Base-by-base conservation (phyloP, 2,329 filamentous ascomycete genomes). In the Nothophoma quercina region DNA sequence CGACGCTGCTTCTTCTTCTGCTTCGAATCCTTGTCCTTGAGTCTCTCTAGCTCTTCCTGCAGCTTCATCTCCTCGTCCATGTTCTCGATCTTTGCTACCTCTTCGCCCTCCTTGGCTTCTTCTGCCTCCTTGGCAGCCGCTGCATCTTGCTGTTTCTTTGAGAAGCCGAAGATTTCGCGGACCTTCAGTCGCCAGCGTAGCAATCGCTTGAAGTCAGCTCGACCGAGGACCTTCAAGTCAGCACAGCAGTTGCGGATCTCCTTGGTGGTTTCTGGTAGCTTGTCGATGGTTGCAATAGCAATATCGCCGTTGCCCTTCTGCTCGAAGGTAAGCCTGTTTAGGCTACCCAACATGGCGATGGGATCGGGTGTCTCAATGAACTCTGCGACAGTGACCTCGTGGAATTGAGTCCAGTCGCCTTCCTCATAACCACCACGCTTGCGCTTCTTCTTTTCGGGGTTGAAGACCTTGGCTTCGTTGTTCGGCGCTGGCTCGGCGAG, bases 341-440 rank as follows among this genome's bases (percentile, higher is more conserved):
- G 84, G 49, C 84, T 85, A 43, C 92, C 96, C 1, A 99, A 83
- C 66, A 99, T 92, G 3, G 90, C 89, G 56, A 99, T 97, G 0
- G 95, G 95, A 69, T 99, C 95, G 0, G 85, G 86, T 0, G 92
- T 96, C 69, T 98, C 89, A 58, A 99, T 93, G 71, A 98, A 99
- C 48, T 97, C 91, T 72, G 88, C 95, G 0, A 93, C 93, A 0
- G 91, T 80, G 2, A 90, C 84, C 69, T 96, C 91, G 72, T 97
- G 96, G 80, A 89, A 96, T 66, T 96, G 91, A 4, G 87, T 93
- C 74, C 88, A 96, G 62, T 99, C 92, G 28, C 91, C 93, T 75
- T 99, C 95, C 62, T 98, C 93, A 62, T 99, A 99, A 81, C 95
- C 95, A 35, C 96, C 93, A 80, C 95, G 84, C 84, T 97, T 98